Conservation (phyloP, 2,329 filamentous ascomycete species). For the Byssoonygena ceratinophila region DNA sequence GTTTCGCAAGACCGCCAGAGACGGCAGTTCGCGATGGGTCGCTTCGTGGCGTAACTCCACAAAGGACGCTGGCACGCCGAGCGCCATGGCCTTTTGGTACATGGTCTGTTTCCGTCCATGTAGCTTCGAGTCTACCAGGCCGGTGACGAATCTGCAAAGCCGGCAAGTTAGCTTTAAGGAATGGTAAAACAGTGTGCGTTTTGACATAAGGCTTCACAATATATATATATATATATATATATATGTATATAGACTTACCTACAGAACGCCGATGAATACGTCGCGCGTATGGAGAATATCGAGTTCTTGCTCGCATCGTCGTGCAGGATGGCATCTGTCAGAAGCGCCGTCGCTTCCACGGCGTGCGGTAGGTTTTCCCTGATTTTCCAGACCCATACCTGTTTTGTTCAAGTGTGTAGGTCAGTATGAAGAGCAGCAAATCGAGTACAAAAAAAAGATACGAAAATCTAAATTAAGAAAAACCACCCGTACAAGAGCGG, state of each 20-base stretch:
- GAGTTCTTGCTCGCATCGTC: conserved; percentile 34
- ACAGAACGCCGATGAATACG: conserved; percentile 38
- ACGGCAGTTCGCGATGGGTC: conserved; percentile 78
- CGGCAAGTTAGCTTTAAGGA: not conserved
- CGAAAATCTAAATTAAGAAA: too few species aligned
- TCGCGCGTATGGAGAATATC: conserved; percentile 36
- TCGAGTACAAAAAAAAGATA: not conserved
- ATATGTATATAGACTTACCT: conserved; percentile 23
- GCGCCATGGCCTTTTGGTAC: conserved; percentile 35
- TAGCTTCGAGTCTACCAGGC: conserved; percentile 36
- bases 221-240: too few species aligned
- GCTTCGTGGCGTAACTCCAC: conserved; percentile 84
- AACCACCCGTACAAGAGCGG: conserved; percentile 34
- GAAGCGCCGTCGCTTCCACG: conserved; percentile 37
- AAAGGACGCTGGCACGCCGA: conserved; percentile 53
- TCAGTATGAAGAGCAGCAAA: conserved; percentile 3
- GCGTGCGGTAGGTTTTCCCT: conserved; percentile 37
- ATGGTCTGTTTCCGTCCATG: conserved; percentile 35
- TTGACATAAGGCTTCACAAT: too few species aligned
- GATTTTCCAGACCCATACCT: conserved; percentile 39
- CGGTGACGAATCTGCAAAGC: conserved; percentile 37
- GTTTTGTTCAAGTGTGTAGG: not conserved
- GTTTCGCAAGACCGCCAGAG: conserved; percentile 58
- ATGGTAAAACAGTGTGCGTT: too few species aligned
- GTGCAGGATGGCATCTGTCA: conserved; percentile 39